Evolutionary conservation across 371 early-diverging fungal species (phyloP).

Genomic region (Rhizopus delemar): DNA sequence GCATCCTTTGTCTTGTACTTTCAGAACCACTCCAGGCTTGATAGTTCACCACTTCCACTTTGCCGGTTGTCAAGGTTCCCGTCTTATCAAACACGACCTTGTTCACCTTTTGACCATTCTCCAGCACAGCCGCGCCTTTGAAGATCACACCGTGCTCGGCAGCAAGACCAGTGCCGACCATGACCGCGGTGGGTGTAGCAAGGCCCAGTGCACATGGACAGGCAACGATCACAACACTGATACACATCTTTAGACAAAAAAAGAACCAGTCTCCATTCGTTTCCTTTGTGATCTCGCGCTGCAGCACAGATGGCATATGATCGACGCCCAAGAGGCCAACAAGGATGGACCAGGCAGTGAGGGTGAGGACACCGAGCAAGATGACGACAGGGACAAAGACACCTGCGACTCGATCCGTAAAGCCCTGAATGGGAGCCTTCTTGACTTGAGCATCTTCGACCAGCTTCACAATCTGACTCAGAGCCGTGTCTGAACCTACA

Average conservation of each 20-base stretch:
- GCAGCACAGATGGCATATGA: conserved; percentile 58
- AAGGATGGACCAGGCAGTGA: conserved; percentile 77
- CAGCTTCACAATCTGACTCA: conserved; percentile 86
- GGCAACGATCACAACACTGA: conserved; percentile 94
- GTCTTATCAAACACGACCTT: conserved; percentile 97
- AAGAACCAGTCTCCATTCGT: conserved; percentile 72
- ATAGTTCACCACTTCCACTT: conserved; percentile 70
- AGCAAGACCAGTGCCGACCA: conserved; percentile 97
- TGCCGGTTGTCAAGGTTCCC: conserved; percentile 90
- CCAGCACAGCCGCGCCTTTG: conserved; percentile 84
- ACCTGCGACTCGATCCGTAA: conserved; percentile 81
- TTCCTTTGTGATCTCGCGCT: conserved; percentile 48
- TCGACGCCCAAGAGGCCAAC: conserved; percentile 47
- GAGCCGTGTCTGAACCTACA: conserved; percentile 82
- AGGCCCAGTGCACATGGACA: conserved; percentile 97
- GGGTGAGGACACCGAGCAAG: conserved; percentile 68
- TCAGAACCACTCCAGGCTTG: conserved; percentile 18
- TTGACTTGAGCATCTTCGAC: conserved; percentile 86
- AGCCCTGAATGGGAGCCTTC: conserved; percentile 86
- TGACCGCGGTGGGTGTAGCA: conserved; percentile 96
- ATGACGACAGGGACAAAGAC: conserved; percentile 92
- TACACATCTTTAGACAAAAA: conserved; percentile 85
- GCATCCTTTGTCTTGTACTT: conserved; percentile 16
- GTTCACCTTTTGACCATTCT: conserved; percentile 77
- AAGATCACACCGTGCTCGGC: conserved; percentile 89